Evolutionary conservation across 2,329 filamentous ascomycete species (phyloP), one percentile per base, ranked within the genome.

Genomic region (Penicillium griseofulvum): DNA sequence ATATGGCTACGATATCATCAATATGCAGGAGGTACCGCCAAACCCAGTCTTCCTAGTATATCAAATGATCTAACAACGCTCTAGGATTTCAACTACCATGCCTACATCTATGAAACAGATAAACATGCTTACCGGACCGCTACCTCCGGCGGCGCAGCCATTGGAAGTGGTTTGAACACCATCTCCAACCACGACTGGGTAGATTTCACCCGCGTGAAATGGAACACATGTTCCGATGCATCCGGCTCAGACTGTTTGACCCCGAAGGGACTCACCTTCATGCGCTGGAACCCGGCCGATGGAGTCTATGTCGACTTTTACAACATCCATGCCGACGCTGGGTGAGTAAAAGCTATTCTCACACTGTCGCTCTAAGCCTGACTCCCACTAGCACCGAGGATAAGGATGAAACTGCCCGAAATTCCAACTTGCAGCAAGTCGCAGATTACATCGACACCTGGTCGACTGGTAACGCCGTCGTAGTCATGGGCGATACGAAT

Each of bases 201-300:
- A 7, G 78, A 81, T 57, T 83, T 84, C 60, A 71, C 75, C 41
- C 81, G 85, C 14, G 72, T 80, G 46, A 83, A 85, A 64, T 89
- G 86, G 86, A 56, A 54, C n/a, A 59, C 39, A 2, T 69, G 66
- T 71, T 83, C 81, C 55, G 69, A 83, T 64, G 78, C 78, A 34
- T 83, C 81, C 0, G 78, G 78, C 0, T 64, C 69, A 1, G 86
- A 89, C 68, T 88, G 86, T 66, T 72, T 88, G 58, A 88, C 86
- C 0, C 86, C 85, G 22, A 89, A 89, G 70, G 86, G 86, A 14
- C 88, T 87, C 69, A 87, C 85, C 0, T 84, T 84, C 45, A 87
- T 88, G 84, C 80, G 84, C 12, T 70, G 81, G 38, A 71, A 76
- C 19, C 61, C 87, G 14, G 78, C 76, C 9, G 74, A 77, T 34